Evolutionary conservation across 305 asterid genomes (phyloP).

Genomic region (Fraxinus platypoda): DNA sequence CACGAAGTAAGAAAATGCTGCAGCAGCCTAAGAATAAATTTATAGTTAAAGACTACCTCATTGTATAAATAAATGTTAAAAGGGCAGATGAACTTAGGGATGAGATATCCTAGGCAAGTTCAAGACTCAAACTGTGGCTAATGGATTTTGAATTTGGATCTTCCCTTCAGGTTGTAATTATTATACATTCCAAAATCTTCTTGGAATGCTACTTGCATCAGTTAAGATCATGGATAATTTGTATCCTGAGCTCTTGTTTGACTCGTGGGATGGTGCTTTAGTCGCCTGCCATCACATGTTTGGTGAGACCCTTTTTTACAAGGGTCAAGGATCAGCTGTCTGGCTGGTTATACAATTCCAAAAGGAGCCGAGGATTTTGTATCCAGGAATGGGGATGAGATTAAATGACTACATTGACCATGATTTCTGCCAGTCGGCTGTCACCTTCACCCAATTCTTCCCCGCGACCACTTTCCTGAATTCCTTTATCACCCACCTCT

Average conservation of each 20-base stretch:
- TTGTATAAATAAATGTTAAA: too few species aligned
- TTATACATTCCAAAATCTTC: not conserved
- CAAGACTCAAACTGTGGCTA: not conserved
- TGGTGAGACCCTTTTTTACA: too few species aligned
- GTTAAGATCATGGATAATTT: not conserved
- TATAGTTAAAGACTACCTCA: not conserved
- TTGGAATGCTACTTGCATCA: not conserved
- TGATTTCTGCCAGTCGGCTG: not conserved
- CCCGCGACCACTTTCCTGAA: not conserved
- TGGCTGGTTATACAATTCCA: not conserved
- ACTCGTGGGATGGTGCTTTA: not conserved
- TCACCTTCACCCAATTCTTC: not conserved
- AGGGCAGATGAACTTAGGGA: not conserved
- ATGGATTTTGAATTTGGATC: not conserved
- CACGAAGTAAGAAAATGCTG: not conserved
- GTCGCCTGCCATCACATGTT: not conserved
- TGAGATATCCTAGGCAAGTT: not conserved
- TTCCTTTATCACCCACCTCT: not conserved
- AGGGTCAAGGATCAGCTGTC: not conserved
- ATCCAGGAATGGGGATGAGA: not conserved
- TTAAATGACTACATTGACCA: not conserved
- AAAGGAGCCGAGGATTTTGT: not conserved
- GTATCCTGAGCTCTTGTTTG: not conserved
- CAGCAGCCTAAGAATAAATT: not conserved
- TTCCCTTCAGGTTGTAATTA: not conserved